Evolutionary conservation across 1,139 yeast species (phyloP), one percentile per base, ranked within the genome.

Genomic region (Pichia sp.): DNA sequence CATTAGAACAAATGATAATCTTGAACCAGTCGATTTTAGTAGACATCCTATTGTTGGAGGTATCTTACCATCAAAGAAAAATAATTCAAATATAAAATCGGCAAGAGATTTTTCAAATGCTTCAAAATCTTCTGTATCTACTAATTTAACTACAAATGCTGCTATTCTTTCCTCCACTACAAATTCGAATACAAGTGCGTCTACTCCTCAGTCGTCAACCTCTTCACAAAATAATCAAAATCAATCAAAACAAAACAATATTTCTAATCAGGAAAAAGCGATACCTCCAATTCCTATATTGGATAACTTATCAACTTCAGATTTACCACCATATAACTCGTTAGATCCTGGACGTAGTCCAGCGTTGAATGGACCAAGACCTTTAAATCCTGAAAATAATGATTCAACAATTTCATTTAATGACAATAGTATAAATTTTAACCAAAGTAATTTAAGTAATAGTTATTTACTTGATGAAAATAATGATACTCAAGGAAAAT

Each of bases 21-120:
- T 83, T 52, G 65, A 71, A 1, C 89, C 92, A 0, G 82, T 87
- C n/a, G 83, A 80, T 39, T 89, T 86, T 62, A 74, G 73, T 42
- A 80, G 82, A 43, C 96, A 89, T 62, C 85, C 92, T 4, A 76
- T 90, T 2, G 76, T 85, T 54, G 60, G 58, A 9, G 66, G 64
- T 53, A 41, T 51, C 10, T 24, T 48, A 20, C 45, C 53, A 11
- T 6, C 35, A 10, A 32, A 32, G 11, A 34, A 38, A 22, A 26
- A n/a, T 6, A 34, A 37, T 8, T 33, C 40, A 25, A 34, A n/a
- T 9, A 4, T 41, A 23, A 32, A 29, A 23, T n/a, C 33, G 6
- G n/a, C n/a, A n/a, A 43, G 49, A 34, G 41, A 48, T 23, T 45
- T 46, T 6, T 41, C 49, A 11, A 39, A 25, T 27, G 34, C 46